Conservation (phyloP, 2,329 filamentous ascomycete genomes). For the Colletotrichum limetticola region DNA sequence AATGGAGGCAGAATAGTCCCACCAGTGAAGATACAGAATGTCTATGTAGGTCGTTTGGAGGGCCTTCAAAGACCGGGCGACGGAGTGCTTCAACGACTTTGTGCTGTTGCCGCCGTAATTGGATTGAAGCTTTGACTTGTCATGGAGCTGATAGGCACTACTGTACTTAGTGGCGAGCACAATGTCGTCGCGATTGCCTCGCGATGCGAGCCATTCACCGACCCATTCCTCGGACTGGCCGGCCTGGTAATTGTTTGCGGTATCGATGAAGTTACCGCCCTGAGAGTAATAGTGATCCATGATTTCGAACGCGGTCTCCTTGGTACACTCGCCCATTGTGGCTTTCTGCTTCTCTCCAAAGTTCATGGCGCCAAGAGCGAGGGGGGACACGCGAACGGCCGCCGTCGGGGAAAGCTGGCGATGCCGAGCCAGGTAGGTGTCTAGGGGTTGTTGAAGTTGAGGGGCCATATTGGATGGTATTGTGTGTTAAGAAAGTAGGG, state of each 20-base stretch:
- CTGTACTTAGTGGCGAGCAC: conserved; percentile 68
- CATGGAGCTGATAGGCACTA: conserved; percentile 52
- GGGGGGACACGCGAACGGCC: neutral
- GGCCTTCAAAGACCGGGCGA: conserved; percentile 56
- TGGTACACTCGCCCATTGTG: neutral
- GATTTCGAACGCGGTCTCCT: neutral
- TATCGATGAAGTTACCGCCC: conserved; percentile 75
- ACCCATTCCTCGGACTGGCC: conserved; percentile 67
- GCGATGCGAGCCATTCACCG: conserved; percentile 65
- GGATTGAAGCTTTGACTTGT: conserved; percentile 46
- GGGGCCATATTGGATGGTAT: neutral
- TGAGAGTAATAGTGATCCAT: neutral
- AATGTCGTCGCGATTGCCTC: conserved; percentile 62
- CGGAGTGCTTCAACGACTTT: conserved; percentile 51
- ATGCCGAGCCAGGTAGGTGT: neutral
- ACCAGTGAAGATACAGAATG: conserved; percentile 56
- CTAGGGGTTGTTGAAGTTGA: neutral
- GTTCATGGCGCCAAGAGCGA: neutral
- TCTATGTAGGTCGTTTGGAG: conserved; percentile 57
- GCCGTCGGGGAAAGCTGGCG: neutral
- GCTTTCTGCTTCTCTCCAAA: neutral
- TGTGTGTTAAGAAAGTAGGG: too few species aligned
- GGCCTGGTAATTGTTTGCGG: conserved; percentile 66
- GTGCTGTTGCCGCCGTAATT: conserved; percentile 57
- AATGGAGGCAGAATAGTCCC: conserved; percentile 54